These are phyloP conservation scores for Ophiostoma novo-ulmi DNA, from an alignment of 2,329 filamentous ascomycete genomes.

Conservation along the genomic window DNA sequence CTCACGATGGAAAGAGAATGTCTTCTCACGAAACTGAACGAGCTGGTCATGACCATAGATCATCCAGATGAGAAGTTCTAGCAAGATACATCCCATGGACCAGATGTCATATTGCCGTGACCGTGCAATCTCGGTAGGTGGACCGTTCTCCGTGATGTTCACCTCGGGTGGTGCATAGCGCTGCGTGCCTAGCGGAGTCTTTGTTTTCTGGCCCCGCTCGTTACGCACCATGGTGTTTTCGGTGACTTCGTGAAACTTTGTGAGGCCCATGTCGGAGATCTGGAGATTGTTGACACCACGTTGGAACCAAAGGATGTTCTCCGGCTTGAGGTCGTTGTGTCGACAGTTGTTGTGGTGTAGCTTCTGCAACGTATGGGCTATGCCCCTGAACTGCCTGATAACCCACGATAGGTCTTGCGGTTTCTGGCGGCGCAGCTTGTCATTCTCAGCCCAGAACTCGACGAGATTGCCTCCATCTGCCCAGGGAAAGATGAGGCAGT, in stretches of 20 bases:
- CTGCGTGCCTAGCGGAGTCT: background rate
- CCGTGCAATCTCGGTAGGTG: too few species aligned
- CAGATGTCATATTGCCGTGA: background rate
- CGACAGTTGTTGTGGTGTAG: background rate
- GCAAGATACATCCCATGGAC: background rate
- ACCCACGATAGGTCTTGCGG: too few species aligned
- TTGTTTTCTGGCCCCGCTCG: background rate
- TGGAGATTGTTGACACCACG: too few species aligned
- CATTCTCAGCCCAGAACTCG: too few species aligned
- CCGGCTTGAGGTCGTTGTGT: background rate
- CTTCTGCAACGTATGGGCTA: too few species aligned
- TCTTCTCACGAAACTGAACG: too few species aligned
- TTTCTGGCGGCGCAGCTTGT: too few species aligned
- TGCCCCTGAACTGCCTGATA: too few species aligned
- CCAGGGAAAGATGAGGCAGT: too few species aligned
- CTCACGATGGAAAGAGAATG: too few species aligned
- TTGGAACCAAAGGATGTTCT: background rate
- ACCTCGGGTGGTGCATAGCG: background rate
- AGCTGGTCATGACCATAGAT: background rate
- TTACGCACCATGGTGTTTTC: background rate
- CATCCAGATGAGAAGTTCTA: background rate
- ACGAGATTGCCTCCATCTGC: too few species aligned
- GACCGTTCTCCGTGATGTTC: background rate
- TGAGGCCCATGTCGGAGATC: background rate
- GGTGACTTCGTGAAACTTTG: background rate